A percentile compares a stretch with the other conserved stretches of the same genome.
phyloP scores from a whole-genome alignment of 441 rosid genomes.

The Lepidium campestre region DNA sequence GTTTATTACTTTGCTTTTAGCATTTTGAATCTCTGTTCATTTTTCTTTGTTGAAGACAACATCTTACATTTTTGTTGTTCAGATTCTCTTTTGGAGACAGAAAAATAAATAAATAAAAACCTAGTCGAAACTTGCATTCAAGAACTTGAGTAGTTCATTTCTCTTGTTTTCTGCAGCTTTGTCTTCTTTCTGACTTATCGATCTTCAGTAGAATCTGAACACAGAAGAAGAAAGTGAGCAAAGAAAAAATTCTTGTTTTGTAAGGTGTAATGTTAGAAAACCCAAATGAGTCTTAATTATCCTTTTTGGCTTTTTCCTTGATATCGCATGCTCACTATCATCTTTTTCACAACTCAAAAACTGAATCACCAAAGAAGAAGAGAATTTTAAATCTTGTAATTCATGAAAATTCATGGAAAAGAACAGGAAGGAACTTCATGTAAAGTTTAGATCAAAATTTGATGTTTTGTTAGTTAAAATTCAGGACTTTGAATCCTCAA shows the following conservation, averaged over 20 bases:
- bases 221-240: not conserved
- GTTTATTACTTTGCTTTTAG: too few relatives aligned
- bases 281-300: constrained; percentile 14
- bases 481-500: too few relatives aligned
- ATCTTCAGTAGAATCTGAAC: constrained; percentile 77
- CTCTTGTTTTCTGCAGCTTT: constrained; percentile 85
- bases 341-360: constrained; percentile 71
- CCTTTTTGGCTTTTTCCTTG: constrained; percentile 98
- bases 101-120: too few relatives aligned
- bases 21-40: too few relatives aligned
- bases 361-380: constrained; percentile 29
- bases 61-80: not conserved
- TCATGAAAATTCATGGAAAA: not conserved
- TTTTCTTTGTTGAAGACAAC: too few relatives aligned
- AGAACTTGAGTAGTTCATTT: constrained; percentile 85
- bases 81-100: not conserved
- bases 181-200: constrained; percentile 89
- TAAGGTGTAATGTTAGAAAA: not conserved
- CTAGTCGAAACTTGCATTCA: constrained; percentile 90
- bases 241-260: not conserved
- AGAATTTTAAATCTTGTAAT: not conserved
- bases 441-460: too few relatives aligned
- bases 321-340: constrained; percentile 78
- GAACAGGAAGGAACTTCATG: not conserved
- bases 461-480: too few relatives aligned